These are phyloP conservation scores for Aspergillus funiculosus DNA, from an alignment of 495 filamentous ascomycete species.

Conservation along the genomic window DNA sequence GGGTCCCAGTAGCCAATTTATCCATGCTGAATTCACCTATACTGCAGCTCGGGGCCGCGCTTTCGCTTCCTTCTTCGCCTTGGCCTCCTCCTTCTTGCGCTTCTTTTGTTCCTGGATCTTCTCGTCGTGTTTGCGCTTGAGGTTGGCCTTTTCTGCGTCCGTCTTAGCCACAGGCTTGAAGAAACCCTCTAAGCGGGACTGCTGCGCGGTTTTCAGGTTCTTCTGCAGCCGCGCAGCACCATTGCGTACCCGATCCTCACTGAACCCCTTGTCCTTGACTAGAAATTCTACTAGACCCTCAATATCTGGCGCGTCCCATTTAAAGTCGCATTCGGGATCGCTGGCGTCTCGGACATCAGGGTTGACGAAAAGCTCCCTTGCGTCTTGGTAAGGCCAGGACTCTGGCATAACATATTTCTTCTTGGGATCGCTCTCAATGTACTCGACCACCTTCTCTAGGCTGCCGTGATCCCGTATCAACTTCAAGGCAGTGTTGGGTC, in stretches of 20 bases:
- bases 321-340: constrained; percentile 86
- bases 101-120: constrained; percentile 87
- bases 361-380: constrained; percentile 81
- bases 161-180: constrained; percentile 93
- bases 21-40: constrained; percentile 24
- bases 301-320: constrained; percentile 89
- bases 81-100: constrained; percentile 82
- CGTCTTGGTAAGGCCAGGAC: constrained; percentile 90
- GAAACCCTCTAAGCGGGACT: constrained; percentile 91
- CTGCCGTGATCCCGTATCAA: constrained; percentile 84
- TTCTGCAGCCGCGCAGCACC: constrained; percentile 74
- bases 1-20: too few relatives aligned
- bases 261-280: constrained; percentile 92
- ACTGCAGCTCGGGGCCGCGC: constrained; percentile 72
- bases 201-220: constrained; percentile 81
- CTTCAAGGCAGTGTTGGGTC: constrained; percentile 83
- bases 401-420: constrained; percentile 78
- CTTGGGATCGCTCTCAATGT: constrained; percentile 67
- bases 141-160: constrained; percentile 67
- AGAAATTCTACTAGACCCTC: constrained; percentile 85
- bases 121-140: constrained; percentile 91
- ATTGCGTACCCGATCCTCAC: constrained; percentile 79
- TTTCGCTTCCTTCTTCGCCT: constrained; percentile 84
- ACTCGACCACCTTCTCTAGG: constrained; percentile 79
- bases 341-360: constrained; percentile 85